A percentile compares a stretch with the other conserved stretches of the same genome.
Evolutionary conservation across 805 yeast genomes (phyloP).

Genomic region (Yarrowia deformans): DNA sequence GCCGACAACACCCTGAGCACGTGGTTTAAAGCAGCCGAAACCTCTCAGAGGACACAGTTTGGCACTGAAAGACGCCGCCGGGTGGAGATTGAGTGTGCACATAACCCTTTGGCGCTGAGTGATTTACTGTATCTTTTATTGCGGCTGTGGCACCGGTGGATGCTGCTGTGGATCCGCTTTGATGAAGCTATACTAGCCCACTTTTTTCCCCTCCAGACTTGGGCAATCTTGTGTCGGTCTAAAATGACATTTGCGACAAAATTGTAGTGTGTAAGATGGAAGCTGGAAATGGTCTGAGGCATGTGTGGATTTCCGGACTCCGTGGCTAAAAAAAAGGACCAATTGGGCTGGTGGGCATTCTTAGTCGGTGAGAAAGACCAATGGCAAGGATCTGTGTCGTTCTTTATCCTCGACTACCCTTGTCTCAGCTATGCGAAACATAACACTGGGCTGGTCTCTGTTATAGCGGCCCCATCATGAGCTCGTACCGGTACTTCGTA

Average conservation of each 20-base stretch:
- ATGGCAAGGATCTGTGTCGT: no score
- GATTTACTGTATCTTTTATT: neutral
- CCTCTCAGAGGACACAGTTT: no score
- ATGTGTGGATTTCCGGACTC: neutral
- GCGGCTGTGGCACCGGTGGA: neutral
- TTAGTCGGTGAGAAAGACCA: no score
- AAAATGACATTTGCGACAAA: neutral
- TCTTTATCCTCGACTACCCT: no score
- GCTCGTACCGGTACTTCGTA: no score
- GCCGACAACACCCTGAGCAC: neutral
- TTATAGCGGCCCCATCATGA: no score
- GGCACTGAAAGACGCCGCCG: neutral
- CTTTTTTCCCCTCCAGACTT: neutral
- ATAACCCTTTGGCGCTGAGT: conserved; percentile 8
- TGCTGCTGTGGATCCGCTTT: conserved; percentile 7
- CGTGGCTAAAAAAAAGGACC: no score
- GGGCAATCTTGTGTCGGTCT: neutral
- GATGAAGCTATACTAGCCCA: conserved; percentile 4
- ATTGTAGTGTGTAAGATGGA: neutral
- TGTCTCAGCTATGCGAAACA: no score
- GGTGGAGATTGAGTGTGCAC: neutral
- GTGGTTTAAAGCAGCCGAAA: neutral
- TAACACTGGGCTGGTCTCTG: no score
- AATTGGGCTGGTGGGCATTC: no score
- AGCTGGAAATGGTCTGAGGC: neutral